Evolutionary conservation across 208 protist species (phyloP).

Genomic region (Leishmania mexicana): DNA sequence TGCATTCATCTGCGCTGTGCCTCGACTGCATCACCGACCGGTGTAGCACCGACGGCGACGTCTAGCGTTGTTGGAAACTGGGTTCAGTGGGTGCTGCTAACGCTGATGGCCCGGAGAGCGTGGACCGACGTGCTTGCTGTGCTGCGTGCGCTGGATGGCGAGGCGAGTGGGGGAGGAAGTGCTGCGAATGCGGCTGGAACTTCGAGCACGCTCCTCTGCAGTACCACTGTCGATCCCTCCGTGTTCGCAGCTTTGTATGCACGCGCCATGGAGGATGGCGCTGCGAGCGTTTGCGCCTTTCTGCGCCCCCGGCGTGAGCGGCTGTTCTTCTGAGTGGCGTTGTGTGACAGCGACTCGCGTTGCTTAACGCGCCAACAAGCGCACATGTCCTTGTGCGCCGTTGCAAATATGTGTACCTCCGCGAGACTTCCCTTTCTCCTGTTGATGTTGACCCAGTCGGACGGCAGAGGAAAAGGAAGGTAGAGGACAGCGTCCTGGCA

Average conservation of each 20-base stretch:
- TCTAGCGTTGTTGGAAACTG: conserved; percentile 17
- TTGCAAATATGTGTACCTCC: not conserved
- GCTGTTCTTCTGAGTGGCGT: conserved; percentile 64
- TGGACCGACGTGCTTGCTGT: conserved; percentile 21
- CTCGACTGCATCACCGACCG: not conserved
- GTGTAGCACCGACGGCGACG: conserved; percentile 2
- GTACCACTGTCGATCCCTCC: conserved; percentile 45
- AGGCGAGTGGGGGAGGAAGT: not conserved
- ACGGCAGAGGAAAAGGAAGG: not conserved
- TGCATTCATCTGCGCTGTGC: conserved; percentile 10
- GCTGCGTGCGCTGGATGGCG: conserved; percentile 16
- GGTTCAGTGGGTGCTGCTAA: conserved; percentile 37
- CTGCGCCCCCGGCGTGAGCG: conserved; percentile 56
- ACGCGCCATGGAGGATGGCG: conserved; percentile 57
- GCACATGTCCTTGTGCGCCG: not conserved
- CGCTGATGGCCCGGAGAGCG: conserved; percentile 19
- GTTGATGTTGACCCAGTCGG: not conserved
- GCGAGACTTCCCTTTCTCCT: not conserved
- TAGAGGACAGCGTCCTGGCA: not conserved
- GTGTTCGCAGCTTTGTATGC: conserved; percentile 65
- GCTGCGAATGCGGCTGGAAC: not conserved
- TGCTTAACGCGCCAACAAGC: not conserved
- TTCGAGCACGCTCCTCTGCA: conserved; percentile 18
- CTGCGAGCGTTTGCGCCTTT: conserved; percentile 55
- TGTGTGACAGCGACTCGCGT: not conserved